A percentile compares a stretch with the other conserved stretches of the same genome.
Evolutionary conservation across 371 early-diverging fungal genomes (phyloP).

Genomic region (Chytridium lagenaria): DNA sequence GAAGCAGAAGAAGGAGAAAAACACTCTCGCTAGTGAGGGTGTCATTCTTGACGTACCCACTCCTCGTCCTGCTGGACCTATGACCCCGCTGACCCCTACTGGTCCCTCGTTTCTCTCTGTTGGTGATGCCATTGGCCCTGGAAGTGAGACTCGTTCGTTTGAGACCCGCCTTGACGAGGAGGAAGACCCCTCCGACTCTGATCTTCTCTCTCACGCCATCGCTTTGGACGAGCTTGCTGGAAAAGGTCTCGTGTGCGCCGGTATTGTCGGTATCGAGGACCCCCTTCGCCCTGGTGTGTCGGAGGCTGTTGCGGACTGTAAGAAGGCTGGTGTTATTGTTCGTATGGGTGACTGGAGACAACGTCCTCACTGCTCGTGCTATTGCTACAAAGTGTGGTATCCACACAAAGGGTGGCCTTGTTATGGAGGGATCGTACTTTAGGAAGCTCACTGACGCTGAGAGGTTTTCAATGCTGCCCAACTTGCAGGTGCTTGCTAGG

Average conservation of each 20-base stretch:
- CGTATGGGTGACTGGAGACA: slow-evolving; percentile 96
- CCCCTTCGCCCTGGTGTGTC: slow-evolving; percentile 88
- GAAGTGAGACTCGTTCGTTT: slow-evolving; percentile 6
- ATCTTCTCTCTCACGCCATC: not conserved
- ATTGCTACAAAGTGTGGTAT: slow-evolving; percentile 92
- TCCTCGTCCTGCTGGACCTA: not conserved
- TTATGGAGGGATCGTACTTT: slow-evolving; percentile 90
- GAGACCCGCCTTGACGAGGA: slow-evolving; percentile 15
- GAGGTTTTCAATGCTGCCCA: slow-evolving; percentile 79
- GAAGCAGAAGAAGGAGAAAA: slow-evolving; percentile 23
- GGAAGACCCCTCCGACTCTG: slow-evolving; percentile 12
- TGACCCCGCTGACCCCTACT: not conserved
- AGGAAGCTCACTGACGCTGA: slow-evolving; percentile 76
- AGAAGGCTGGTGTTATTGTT: slow-evolving; percentile 80
- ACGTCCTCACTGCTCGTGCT: slow-evolving; percentile 84
- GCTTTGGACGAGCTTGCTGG: slow-evolving; percentile 7
- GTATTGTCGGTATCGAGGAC: slow-evolving; percentile 92
- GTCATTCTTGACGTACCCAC: not conserved
- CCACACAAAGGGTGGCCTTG: slow-evolving; percentile 60
- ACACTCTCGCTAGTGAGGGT: not conserved
- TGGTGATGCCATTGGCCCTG: not conserved
- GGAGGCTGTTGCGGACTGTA: slow-evolving; percentile 79
- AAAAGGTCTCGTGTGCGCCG: slow-evolving; percentile 59
- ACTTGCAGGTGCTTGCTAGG: slow-evolving; percentile 90
- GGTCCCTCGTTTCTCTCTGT: slow-evolving; percentile 10